Evolutionary conservation across 208 protist genomes (phyloP), one percentile per base, ranked within the genome.

Genomic region (Leishmania lainsoni): DNA sequence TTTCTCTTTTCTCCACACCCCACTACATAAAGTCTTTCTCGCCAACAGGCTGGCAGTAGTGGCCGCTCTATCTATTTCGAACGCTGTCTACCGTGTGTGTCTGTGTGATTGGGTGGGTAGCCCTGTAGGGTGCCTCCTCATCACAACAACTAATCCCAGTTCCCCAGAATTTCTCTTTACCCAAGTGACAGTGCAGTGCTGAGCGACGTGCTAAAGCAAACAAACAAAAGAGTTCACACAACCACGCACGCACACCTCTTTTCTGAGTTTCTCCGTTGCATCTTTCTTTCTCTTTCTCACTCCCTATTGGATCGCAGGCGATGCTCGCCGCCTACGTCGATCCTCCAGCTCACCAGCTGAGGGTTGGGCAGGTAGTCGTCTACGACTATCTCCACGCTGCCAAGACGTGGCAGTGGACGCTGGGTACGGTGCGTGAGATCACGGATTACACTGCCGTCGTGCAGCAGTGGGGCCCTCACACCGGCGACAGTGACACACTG

Each of bases 341-440:
- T 35, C 82, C 76, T 35, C 20, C 83, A 2, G 66, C 76, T 35
- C 76, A 77, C 9, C 63, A 61, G 39, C 52, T 94, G 59, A 80
- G 76, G 17, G 77, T 84, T 42, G 89, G 89, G 3, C 78, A 94
- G 39, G 84, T 92, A 14, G 83, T 94, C 1, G 91, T 88, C 1
- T 94, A 86, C 59, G 91, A 94, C 51, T 91, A 94, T 73, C 73
- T 94, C 29, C 29, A 83, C 49, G 76, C 80, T 35, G 75, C 56
- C 22, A 89, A 92, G 69, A 79, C 86, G 54, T 92, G 91, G 91
- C 81, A 91, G 72, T 94, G 91, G 91, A 84, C 89, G 42, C 76
- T 94, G 14, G 91, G 91, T 5, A 45, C 42, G 42, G 42, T 45
- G 42, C 42, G 42, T 12, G 49, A 70, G 14, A 75, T 90, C 4